phyloP scores from a whole-genome alignment of 441 rosid species.

The Pelargonium myrrhifolium region DNA sequence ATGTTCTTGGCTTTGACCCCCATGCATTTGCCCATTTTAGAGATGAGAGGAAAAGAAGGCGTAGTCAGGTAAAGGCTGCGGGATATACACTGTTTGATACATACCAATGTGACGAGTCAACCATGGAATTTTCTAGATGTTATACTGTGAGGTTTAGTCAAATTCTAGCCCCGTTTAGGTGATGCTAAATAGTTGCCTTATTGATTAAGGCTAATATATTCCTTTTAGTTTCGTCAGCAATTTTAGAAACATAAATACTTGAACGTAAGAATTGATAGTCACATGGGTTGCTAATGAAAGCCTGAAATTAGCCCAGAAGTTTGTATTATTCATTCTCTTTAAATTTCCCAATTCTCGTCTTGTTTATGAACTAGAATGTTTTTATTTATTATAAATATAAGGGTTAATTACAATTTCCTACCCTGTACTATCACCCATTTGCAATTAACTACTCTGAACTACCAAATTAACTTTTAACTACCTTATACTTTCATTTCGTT shows the following conservation, averaged over 20 bases:
- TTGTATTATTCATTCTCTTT: neutral
- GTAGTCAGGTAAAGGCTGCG: constrained; percentile 51
- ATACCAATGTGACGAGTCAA: neutral
- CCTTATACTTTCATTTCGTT: no score
- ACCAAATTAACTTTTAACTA: no score
- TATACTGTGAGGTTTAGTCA: neutral
- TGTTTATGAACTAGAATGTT: neutral
- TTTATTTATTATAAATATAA: no score
- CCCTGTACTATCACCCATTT: no score
- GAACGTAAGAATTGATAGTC: neutral
- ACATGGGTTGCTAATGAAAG: neutral
- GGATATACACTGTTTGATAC: neutral
- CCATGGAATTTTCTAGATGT: neutral
- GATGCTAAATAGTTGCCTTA: neutral
- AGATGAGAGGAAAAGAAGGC: constrained; percentile 96
- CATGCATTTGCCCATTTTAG: constrained; percentile 98
- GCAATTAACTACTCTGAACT: no score
- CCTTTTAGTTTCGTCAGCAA: neutral
- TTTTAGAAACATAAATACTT: neutral
- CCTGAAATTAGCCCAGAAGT: neutral
- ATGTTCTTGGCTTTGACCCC: constrained; percentile 98
- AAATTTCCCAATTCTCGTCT: neutral
- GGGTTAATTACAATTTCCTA: no score
- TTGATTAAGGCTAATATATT: neutral
- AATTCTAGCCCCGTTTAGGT: neutral